A percentile compares a stretch with the other conserved stretches of the same genome.
These are phyloP conservation scores for Xylariaceae sp. DNA, from an alignment of 2,329 filamentous ascomycete genomes.

Conservation along the genomic window DNA sequence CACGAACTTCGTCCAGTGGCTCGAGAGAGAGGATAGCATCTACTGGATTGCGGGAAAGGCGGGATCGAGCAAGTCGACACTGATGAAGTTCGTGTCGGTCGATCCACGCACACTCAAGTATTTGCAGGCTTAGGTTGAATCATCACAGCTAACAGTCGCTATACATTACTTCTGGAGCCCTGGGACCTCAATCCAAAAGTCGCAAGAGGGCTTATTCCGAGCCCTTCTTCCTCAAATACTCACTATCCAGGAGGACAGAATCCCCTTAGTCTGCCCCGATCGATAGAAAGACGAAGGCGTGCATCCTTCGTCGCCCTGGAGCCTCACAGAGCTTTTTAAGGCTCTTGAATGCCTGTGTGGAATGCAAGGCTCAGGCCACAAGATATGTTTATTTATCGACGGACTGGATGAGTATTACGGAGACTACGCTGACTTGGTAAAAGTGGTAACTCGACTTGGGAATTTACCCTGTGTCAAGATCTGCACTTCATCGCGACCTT, in stretches of 20 bases:
- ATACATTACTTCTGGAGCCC: not conserved
- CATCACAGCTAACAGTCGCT: not conserved
- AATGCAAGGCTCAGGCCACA: not conserved
- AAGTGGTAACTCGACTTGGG: not conserved
- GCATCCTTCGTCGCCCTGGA: not conserved
- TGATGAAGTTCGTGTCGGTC: not conserved
- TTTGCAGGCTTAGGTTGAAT: not conserved
- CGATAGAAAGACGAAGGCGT: not conserved
- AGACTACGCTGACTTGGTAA: not conserved
- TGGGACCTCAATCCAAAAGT: not conserved
- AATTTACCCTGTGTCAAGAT: conserved; percentile 1
- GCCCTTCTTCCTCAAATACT: not conserved
- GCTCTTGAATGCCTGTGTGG: not conserved
- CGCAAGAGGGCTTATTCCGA: not conserved
- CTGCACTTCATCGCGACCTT: conserved; percentile 2
- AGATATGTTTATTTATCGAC: conserved; percentile 8
- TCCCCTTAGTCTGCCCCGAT: not conserved
- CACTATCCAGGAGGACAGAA: not conserved
- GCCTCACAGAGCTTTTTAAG: not conserved
- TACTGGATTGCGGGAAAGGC: not conserved
- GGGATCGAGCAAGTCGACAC: not conserved
- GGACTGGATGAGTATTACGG: conserved; percentile 6
- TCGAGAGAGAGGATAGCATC: not conserved
- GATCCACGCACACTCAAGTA: not conserved
- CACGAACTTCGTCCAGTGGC: conserved; percentile 1